Conservation (phyloP, 1,284 basidiomycete species). For the Boletus albobrunnescens region DNA sequence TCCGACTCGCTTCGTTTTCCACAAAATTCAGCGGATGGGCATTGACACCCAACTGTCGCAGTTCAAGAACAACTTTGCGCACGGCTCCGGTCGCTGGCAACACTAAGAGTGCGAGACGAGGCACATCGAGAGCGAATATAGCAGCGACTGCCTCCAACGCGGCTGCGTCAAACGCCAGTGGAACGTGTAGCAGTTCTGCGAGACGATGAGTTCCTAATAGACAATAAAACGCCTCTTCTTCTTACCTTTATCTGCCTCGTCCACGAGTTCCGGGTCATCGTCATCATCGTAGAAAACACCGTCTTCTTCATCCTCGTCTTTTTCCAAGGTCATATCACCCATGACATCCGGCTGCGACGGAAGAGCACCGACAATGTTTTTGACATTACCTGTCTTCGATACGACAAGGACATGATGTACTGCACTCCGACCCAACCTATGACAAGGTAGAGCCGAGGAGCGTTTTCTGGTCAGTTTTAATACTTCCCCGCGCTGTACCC, state of each 20-base stretch:
- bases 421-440: constrained; percentile 33
- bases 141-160: constrained; percentile 65
- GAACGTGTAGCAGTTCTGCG: constrained; percentile 43
- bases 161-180: constrained; percentile 51
- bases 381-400: constrained; percentile 44
- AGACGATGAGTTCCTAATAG: constrained; percentile 8
- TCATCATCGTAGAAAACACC: constrained; percentile 19
- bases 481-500: constrained; percentile 47
- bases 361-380: constrained; percentile 44
- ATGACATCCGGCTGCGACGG: constrained; percentile 4
- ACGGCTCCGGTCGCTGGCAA: constrained; percentile 58
- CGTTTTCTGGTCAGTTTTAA: constrained; percentile 42
- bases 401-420: constrained; percentile 63
- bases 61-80: constrained; percentile 56
- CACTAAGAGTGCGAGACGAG: constrained; percentile 60
- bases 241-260: constrained; percentile 27
- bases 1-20: constrained; percentile 40
- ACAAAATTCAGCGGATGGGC: constrained; percentile 58
- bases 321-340: not conserved
- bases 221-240: not conserved
- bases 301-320: constrained; percentile 11
- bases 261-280: constrained; percentile 21
- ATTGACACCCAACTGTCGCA: constrained; percentile 63
- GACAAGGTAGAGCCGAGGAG: constrained; percentile 24
- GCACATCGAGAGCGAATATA: constrained; percentile 69